Evolutionary conservation across 768 basidiomycete genomes (phyloP), one percentile per base, ranked within the genome.

Genomic region (Lentinula raphanica): DNA sequence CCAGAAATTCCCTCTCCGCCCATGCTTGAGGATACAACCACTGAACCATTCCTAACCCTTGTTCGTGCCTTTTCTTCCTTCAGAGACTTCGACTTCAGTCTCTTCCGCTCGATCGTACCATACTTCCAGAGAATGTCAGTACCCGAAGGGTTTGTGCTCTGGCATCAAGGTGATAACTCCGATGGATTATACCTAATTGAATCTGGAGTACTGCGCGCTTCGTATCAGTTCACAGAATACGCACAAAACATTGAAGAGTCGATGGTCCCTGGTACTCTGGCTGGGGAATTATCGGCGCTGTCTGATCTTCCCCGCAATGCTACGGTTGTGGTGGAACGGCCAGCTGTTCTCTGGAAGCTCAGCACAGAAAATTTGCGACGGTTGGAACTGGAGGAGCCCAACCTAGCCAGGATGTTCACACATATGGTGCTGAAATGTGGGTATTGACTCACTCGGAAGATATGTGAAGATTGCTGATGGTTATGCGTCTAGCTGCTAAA

Each of bases 241-340:
- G 73, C 82, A 5, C 80, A 82, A 25, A 68, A 72, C 5, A 84
- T 93, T 49, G 87, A 90, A 65, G 94, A 96, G 72, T 91, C 89
- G 1, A 96, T 96, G 94, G 92, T 95, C 0, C 85, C 92, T 3
- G 95, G 94, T 2, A 93, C 94, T 0, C 74, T 98, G 2, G 92
- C 95, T 9, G 96, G 96, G 0, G 96, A 98, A 71, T 70, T 99
- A 54, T 87, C 92, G 0, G 90, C 89, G 36, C 74, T 99, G 12
- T 86, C 94, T 8, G 85, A 84, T 21, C 77, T 87, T 19, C 79
- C 84, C 17, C 79, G 96, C 49, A 98, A 97, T 67, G 89, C 94
- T 25, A 91, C 88, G 3, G 92, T 92, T 35, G 75, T 87, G 0
- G 92, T 89, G 3, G 96, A 98, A 70, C 78, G 84, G 4, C 79